Evolutionary conservation across 192 early-diverging fungal genomes (phyloP), one percentile per base, ranked within the genome.

Genomic region (Bifiguratus adelaidae): DNA sequence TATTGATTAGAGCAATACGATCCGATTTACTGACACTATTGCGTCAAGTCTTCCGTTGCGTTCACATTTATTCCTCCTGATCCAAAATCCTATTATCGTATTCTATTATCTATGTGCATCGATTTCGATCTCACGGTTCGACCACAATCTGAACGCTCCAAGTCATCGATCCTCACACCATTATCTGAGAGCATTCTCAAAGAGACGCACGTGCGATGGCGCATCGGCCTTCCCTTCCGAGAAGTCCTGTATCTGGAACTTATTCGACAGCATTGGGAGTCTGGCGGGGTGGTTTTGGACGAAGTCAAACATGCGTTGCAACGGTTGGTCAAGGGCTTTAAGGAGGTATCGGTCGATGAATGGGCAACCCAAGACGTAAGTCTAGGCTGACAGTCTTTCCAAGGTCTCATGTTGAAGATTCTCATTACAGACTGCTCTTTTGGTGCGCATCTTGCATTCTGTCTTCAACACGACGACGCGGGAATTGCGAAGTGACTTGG

Each of bases 191-290:
- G 73, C 3, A 40, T 87, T 0, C 51, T 87, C 19, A 78, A 68
- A 13, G 85, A 87, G 30, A 82, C 80, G 48, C 74, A 68, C 29
- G 53, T 82, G 15, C 68, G 81, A 2, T 85, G 83, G 85, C 60
- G 77, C 43, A 26, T 87, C n/a, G 68, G 79, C 0, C 50, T 61
- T 1, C 59, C 65, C 22, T 78, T 63, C 50, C 50, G 73, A 45
- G 63, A 67, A 44, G 63, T 78, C 3, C 59, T 75, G 8, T 57
- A 68, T 25, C 50, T 78, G 27, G 67, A 78, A 19, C 46, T 63
- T 8, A 32, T 78, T 13, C 69, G 65, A 24, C 41, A 57, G 16
- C 50, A 60, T n/a, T 71, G 60, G 47, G 62, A 72, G n/a, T 51
- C 49, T 24, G 56, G 51, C 3, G 46, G 63, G 34, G 23, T 61